Evolutionary conservation across 2,329 filamentous ascomycete species (phyloP).

Genomic region (Diaporthe citri): DNA sequence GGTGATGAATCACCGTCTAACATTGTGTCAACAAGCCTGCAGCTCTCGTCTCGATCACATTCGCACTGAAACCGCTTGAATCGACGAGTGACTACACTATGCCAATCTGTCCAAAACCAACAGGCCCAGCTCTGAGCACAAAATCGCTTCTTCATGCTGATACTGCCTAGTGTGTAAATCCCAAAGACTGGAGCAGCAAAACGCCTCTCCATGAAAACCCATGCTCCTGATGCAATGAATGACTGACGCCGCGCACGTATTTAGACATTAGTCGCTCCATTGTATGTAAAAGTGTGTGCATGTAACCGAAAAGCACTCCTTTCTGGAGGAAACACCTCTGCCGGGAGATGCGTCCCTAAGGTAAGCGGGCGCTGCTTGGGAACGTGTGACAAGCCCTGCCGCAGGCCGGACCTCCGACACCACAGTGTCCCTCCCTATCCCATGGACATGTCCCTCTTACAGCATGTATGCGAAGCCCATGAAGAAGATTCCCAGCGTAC

Average conservation of each 20-base stretch:
- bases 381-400: background rate
- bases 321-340: background rate
- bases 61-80: background rate
- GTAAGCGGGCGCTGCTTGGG: background rate
- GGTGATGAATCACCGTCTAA: constrained; percentile 13
- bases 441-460: constrained; percentile 1
- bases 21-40: background rate
- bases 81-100: background rate
- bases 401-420: constrained; percentile 15
- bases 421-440: background rate
- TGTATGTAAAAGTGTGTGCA: constrained; percentile 4
- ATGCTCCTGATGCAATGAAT: constrained; percentile 27
- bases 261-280: constrained; percentile 27
- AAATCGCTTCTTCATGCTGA: constrained; percentile 21
- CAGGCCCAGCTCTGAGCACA: background rate
- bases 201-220: constrained; percentile 8
- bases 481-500: constrained; percentile 35
- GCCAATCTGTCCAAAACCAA: background rate
- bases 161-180: constrained; percentile 1
- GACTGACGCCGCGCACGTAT: constrained; percentile 24
- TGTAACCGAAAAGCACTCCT: background rate
- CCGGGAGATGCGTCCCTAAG: background rate
- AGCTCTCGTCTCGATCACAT: background rate
- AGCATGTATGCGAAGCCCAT: constrained; percentile 39
- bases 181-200: background rate